These are phyloP conservation scores for Paracorniculantispora psalliotae DNA, from an alignment of 2,329 filamentous ascomycete species.

Conservation along the genomic window DNA sequence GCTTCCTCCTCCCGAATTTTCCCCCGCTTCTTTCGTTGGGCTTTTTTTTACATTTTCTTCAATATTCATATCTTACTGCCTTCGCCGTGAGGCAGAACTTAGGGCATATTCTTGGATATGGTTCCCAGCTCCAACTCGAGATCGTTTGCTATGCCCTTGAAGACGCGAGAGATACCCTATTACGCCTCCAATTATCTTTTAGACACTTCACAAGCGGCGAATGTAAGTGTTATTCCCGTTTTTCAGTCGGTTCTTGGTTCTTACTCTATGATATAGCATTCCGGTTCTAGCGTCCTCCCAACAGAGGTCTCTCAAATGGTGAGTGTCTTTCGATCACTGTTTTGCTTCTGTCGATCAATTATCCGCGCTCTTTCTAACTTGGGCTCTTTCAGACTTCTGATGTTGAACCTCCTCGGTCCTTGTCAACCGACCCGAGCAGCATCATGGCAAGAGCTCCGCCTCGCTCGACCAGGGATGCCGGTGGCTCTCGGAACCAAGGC, in stretches of 20 bases:
- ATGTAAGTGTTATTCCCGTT: background rate
- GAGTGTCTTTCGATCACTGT: background rate
- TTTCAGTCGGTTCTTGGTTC: background rate
- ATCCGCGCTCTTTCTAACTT: background rate
- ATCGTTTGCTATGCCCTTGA: background rate
- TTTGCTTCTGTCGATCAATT: background rate
- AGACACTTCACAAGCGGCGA: background rate
- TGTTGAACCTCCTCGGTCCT: background rate
- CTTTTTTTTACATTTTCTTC: background rate
- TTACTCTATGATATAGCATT: background rate
- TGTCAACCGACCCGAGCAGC: background rate
- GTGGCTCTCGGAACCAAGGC: background rate
- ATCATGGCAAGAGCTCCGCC: background rate
- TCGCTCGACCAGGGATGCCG: background rate
- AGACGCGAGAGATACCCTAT: conserved; percentile 8
- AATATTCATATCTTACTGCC: too few species aligned
- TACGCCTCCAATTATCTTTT: conserved; percentile 6
- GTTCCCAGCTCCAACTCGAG: background rate
- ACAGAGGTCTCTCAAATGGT: background rate
- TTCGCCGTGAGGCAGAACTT: too few species aligned
- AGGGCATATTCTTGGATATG: background rate
- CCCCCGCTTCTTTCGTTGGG: too few species aligned
- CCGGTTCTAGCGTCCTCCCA: background rate
- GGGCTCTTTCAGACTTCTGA: background rate
- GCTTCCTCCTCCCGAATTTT: too few species aligned